These are phyloP conservation scores for Arthrobotrys megalospora DNA, from an alignment of 2,329 filamentous ascomycete species.

Conservation along the genomic window DNA sequence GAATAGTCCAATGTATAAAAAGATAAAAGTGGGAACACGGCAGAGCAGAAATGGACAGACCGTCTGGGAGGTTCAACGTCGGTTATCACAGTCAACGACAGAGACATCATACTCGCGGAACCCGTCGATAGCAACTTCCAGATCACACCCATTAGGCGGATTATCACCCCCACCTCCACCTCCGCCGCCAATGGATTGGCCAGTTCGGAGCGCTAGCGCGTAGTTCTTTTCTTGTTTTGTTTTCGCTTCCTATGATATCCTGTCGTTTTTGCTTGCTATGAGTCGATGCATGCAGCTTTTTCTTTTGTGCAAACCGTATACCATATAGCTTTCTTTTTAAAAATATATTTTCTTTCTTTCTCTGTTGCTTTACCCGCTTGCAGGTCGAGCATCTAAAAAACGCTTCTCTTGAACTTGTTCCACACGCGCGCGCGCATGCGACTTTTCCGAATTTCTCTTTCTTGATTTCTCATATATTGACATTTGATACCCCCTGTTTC, in stretches of 20 bases:
- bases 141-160: constrained; percentile 24
- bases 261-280: not conserved
- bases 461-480: constrained; percentile 1
- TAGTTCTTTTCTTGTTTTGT: not conserved
- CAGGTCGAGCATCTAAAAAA: constrained; percentile 47
- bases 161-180: constrained; percentile 33
- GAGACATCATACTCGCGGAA: constrained; percentile 39
- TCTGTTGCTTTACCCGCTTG: constrained; percentile 36
- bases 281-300: not conserved
- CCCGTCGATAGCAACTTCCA: constrained; percentile 34
- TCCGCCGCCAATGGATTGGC: constrained; percentile 33
- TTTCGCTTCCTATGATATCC: constrained; percentile 3
- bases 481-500: constrained; percentile 16
- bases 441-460: not conserved
- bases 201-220: constrained; percentile 13
- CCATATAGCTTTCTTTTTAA: constrained; percentile 5
- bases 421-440: not conserved
- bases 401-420: constrained; percentile 1
- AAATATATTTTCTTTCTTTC: constrained; percentile 13
- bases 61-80: constrained; percentile 61
- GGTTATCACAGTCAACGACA: constrained; percentile 29
- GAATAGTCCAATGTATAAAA: constrained; percentile 61
- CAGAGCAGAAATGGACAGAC: constrained; percentile 62
- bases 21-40: constrained; percentile 61
- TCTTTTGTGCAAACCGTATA: constrained; percentile 21